phyloP scores from a whole-genome alignment of 176 grass and related monocot species.

The Aechmea fasciata region DNA sequence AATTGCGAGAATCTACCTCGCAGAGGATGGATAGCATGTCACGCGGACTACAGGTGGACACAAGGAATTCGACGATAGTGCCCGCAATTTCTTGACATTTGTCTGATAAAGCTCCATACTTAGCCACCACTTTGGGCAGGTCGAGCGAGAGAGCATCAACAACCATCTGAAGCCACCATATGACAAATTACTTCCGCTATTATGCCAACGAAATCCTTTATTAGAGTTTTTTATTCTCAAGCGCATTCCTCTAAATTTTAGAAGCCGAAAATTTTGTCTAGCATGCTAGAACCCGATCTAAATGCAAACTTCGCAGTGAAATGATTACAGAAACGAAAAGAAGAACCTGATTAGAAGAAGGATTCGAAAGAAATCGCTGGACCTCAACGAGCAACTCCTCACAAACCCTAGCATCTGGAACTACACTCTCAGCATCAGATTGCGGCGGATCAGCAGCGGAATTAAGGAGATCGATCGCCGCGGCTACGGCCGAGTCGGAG shows the following conservation, averaged over 20 bases:
- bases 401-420: neutral
- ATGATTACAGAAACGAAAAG: neutral
- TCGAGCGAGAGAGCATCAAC: constrained; percentile 54
- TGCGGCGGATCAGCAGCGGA: neutral
- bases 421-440: neutral
- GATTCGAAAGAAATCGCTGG: constrained; percentile 24
- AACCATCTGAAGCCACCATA: constrained; percentile 24
- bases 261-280: neutral
- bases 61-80: constrained; percentile 29
- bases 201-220: neutral
- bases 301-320: neutral
- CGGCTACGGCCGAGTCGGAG: constrained; percentile 1
- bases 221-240: neutral
- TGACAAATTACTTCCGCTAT: neutral
- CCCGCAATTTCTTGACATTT: constrained; percentile 21
- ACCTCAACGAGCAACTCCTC: constrained; percentile 46
- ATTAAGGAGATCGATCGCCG: neutral
- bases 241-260: neutral
- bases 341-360: constrained; percentile 39
- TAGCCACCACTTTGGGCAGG: constrained; percentile 46
- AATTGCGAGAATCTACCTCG: constrained; percentile 30
- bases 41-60: constrained; percentile 39
- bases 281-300: neutral
- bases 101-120: constrained; percentile 26
- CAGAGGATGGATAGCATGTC: constrained; percentile 65